phyloP scores from a whole-genome alignment of 1,284 basidiomycete species.

The Stereum hirsutum region DNA sequence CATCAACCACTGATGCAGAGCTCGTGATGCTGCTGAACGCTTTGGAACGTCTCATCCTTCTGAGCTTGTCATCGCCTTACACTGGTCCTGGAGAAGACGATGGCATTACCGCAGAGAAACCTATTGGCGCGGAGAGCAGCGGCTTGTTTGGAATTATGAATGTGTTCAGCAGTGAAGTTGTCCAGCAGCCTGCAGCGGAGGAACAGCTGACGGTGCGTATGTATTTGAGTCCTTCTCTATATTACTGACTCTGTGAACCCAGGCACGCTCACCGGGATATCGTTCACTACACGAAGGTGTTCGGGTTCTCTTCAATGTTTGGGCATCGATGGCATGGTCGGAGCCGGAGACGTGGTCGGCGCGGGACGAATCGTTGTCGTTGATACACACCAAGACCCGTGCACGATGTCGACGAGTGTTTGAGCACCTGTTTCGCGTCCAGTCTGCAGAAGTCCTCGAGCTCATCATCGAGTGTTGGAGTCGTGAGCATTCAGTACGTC shows the following conservation, averaged over 20 bases:
- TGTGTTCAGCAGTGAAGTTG: conserved; percentile 63
- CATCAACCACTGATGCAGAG: conserved; percentile 70
- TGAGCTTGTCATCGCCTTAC: conserved; percentile 49
- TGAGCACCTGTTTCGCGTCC: conserved; percentile 79
- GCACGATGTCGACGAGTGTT: conserved; percentile 68
- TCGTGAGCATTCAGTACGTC: conserved; percentile 38
- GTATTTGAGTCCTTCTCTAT: conserved; percentile 3
- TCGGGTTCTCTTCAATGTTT: conserved; percentile 59
- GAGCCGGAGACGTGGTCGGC: conserved; percentile 35
- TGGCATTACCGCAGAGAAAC: conserved; percentile 38
- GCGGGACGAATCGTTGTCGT: conserved; percentile 53
- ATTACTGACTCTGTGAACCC: conserved; percentile 6
- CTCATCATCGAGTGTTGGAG: conserved; percentile 77
- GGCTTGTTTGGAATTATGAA: conserved; percentile 77
- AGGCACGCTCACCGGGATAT: conserved; percentile 66
- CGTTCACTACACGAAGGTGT: conserved; percentile 65
- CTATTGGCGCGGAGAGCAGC: conserved; percentile 35
- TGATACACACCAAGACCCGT: conserved; percentile 60
- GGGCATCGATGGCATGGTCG: conserved; percentile 52
- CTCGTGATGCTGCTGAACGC: conserved; percentile 78
- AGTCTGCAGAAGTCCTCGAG: conserved; percentile 77
- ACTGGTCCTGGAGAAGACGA: conserved; percentile 51
- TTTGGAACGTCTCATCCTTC: conserved; percentile 70
- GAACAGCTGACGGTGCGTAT: conserved; percentile 49
- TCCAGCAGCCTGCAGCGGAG: conserved; percentile 31